A percentile compares a stretch with the other conserved stretches of the same genome.
These are phyloP conservation scores for Penstemon davidsonii DNA, from an alignment of 257 asterid genomes.

Conservation along the genomic window DNA sequence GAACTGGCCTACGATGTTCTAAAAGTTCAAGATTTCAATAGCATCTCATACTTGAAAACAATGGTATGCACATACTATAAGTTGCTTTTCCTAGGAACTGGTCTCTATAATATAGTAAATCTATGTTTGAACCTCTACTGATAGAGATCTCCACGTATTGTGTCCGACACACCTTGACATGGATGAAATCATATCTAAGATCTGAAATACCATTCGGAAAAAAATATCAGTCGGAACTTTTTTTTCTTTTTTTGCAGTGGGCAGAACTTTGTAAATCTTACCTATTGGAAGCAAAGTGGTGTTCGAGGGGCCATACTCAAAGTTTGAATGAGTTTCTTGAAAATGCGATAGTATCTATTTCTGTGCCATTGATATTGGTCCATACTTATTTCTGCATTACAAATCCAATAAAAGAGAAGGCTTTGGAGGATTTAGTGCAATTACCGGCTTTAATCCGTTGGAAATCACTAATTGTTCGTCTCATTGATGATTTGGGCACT, in stretches of 20 bases:
- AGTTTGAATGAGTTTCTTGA: constrained; percentile 42
- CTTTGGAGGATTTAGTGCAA: constrained; percentile 30
- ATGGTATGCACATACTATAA: no score
- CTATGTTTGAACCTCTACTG: no score
- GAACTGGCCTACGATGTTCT: no score
- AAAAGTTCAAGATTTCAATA: no score
- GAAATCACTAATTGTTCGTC: constrained; percentile 48
- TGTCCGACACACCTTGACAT: no score
- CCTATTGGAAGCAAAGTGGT: constrained; percentile 52
- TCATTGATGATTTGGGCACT: constrained; percentile 53
- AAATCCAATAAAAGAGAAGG: constrained; percentile 36
- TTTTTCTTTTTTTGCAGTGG: constrained; percentile 36
- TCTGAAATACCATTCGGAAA: no score
- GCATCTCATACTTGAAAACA: no score
- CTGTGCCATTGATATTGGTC: constrained; percentile 39
- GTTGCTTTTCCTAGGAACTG: no score
- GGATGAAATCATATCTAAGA: no score
- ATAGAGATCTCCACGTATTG: no score
- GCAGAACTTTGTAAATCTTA: constrained; percentile 40
- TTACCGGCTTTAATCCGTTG: constrained; percentile 34
- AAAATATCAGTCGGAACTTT: no score
- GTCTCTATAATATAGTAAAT: no score
- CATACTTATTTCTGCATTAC: constrained; percentile 38
- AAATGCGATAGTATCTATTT: constrained; percentile 34
- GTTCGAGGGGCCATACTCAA: constrained; percentile 39